Conservation (phyloP, 352 stramenopile species). For the Globisporangium apiculatum region DNA sequence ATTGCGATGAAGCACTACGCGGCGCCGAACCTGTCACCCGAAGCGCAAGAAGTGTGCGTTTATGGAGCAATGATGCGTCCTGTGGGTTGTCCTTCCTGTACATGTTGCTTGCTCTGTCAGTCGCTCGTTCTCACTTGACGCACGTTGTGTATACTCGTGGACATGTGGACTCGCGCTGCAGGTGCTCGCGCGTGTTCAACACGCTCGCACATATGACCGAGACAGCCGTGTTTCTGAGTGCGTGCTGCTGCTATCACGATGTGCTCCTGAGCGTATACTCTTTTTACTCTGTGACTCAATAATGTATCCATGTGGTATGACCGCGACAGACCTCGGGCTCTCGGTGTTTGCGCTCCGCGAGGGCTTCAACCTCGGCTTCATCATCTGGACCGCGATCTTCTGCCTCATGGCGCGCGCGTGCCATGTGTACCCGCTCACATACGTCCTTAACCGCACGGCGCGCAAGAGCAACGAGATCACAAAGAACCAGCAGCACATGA, state of each 20-base stretch:
- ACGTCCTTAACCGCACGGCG: slow-evolving; percentile 43
- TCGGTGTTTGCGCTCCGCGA: slow-evolving; percentile 81
- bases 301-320: too few relatives aligned
- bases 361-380: slow-evolving; percentile 77
- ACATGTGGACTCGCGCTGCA: slow-evolving; percentile 10
- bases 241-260: slow-evolving; percentile 8
- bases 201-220: slow-evolving; percentile 89
- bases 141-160: too few relatives aligned
- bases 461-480: slow-evolving; percentile 59
- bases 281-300: too few relatives aligned
- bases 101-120: background rate
- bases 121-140: too few relatives aligned
- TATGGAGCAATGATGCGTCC: background rate
- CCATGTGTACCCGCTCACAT: slow-evolving; percentile 87
- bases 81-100: background rate
- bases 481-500: slow-evolving; percentile 91
- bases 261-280: too few relatives aligned
- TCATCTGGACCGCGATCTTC: slow-evolving; percentile 81
- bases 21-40: slow-evolving; percentile 74
- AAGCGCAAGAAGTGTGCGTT: slow-evolving; percentile 75
- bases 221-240: slow-evolving; percentile 91
- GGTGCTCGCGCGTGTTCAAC: slow-evolving; percentile 86
- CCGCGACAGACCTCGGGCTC: slow-evolving; percentile 76
- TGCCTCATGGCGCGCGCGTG: slow-evolving; percentile 78
- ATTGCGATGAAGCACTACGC: slow-evolving; percentile 91